Percentiles rank a stretch among this genome's conserved stretches.
Conservation (phyloP, 768 basidiomycete genomes). For the Mycena capillaripes region DNA sequence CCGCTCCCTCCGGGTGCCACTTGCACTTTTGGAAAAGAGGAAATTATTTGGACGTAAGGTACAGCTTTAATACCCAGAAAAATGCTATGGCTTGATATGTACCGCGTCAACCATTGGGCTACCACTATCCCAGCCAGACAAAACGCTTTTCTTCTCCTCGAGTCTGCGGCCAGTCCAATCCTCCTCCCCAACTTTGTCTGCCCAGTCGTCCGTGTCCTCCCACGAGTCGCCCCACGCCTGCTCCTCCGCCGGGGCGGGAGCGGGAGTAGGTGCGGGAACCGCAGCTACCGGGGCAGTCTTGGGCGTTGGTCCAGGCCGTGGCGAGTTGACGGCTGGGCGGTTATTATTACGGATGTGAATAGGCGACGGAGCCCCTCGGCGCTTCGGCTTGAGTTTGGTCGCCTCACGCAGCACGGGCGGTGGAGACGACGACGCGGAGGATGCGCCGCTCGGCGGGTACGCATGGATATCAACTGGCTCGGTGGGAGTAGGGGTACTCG, state of each 20-base stretch:
- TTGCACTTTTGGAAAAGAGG: too few relatives aligned
- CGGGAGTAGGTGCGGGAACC: constrained; percentile 33
- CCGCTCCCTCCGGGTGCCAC: constrained; percentile 16
- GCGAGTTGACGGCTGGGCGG: constrained; percentile 53
- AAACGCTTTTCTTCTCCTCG: constrained; percentile 52
- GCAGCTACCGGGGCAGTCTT: constrained; percentile 16
- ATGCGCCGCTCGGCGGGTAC: constrained; percentile 72
- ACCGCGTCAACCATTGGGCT: constrained; percentile 31
- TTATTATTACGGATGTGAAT: constrained; percentile 50
- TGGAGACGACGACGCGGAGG: constrained; percentile 48
- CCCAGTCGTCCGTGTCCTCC: constrained; percentile 69
- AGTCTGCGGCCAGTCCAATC: constrained; percentile 43
- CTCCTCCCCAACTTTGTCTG: constrained; percentile 47
- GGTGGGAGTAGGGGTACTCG: constrained; percentile 49
- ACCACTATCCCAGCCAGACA: constrained; percentile 44
- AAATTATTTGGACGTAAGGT: constrained; percentile 20
- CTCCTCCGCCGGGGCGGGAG: constrained; percentile 42
- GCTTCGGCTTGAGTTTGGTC: constrained; percentile 54
- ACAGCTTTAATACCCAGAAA: background rate
- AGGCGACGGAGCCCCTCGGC: constrained; percentile 56
- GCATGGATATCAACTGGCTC: constrained; percentile 59
- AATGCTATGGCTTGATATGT: constrained; percentile 13
- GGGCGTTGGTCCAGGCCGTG: constrained; percentile 33
- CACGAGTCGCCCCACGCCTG: constrained; percentile 64
- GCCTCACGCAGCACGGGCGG: constrained; percentile 45